phyloP scores from a whole-genome alignment of 257 asterid genomes.

The Ligustrum vulgare region DNA sequence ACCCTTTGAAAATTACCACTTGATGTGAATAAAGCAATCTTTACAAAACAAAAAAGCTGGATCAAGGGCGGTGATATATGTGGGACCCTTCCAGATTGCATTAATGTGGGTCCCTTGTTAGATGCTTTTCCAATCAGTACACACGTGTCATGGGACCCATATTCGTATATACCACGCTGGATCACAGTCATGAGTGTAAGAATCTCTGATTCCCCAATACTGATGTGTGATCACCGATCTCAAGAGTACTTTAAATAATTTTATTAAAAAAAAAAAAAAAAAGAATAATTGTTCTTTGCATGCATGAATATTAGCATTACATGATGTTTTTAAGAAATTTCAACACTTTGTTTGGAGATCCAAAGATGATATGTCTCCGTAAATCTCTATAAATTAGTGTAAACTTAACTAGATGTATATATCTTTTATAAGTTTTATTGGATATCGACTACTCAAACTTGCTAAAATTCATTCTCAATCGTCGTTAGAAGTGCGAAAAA shows the following conservation, averaged over 20 bases:
- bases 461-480: too few species aligned
- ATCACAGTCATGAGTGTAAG: slow-evolving; percentile 33
- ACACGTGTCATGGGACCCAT: slow-evolving; percentile 49
- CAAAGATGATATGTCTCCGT: neutral
- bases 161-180: slow-evolving; percentile 48
- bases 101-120: slow-evolving; percentile 32
- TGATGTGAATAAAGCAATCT: neutral
- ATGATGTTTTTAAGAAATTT: neutral
- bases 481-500: too few species aligned
- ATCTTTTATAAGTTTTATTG: too few species aligned
- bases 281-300: neutral
- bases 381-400: too few species aligned
- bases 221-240: neutral
- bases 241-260: neutral
- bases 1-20: neutral
- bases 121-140: slow-evolving; percentile 29
- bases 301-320: neutral
- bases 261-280: too few species aligned
- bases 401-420: too few species aligned
- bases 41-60: neutral
- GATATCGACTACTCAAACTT: too few species aligned
- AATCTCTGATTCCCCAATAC: neutral
- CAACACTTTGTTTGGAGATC: neutral
- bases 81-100: slow-evolving; percentile 29
- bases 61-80: slow-evolving; percentile 27